Evolutionary conservation across 805 yeast species (phyloP), one percentile per base, ranked within the genome.

Genomic region (Teunomyces tritomae): DNA sequence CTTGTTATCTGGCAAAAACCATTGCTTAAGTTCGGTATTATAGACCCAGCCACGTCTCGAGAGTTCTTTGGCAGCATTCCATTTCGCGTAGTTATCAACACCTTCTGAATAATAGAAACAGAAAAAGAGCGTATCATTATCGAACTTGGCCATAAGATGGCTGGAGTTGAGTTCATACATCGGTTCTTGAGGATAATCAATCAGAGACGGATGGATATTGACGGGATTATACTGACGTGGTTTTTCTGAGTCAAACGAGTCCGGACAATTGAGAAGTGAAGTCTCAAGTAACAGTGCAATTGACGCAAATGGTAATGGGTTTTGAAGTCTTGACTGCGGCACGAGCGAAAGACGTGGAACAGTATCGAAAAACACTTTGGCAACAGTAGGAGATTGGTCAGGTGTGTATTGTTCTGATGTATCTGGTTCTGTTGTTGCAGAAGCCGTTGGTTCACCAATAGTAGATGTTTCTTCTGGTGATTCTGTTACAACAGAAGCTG

Each of bases 101-200:
- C 58, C 61, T 44, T 71, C 78, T 55, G 84, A 80, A 65, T 90
- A 94, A 70, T 94, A 94, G 68, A 94, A 94, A 44, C 92, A 87
- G 74, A 88, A 94, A 56, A 92, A 91, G 55, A 94, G 68, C 1
- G 98, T 92, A 61, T 90, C 97, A 28, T 83, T 73, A 59, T 89
- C 96, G 58, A 92, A 79, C 57, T 85, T 89, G 26, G 78, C 72
- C 67, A 88, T 74, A 36, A 87, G 66, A 45, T 74, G 72, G 11
- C 83, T 74, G 52, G 84, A 82, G 44, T 82, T 85, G 46, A 80
- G 71, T 61, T 82, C 87, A 49, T 82, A 80, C 66, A 83, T 75
- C 28, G 91, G 91, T 51, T 87, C 94, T 61, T 84, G 89, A 2
- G 99, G 99, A 68, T 89, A 94, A 66, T 85, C 88, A 17, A 87